Conservation (phyloP, 176 grass and related monocot species). For the Puccinellia tenuiflora region DNA sequence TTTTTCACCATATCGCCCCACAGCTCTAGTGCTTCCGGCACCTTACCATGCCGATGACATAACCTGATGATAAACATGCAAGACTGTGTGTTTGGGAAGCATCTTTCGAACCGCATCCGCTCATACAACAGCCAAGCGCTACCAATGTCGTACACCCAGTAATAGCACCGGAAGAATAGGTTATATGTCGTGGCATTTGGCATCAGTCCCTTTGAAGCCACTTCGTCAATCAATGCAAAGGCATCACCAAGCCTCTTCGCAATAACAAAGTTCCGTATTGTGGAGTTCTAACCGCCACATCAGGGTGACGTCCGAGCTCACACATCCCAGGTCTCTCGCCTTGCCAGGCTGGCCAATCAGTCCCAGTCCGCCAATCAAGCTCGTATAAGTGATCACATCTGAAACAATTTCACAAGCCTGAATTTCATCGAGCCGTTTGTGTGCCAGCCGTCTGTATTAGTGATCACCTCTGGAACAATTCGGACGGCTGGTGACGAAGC, state of each 20-base stretch:
- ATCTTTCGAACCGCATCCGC: conserved; percentile 51
- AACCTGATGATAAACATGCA: conserved; percentile 89
- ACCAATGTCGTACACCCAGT: conserved; percentile 65
- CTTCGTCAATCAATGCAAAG: conserved; percentile 70
- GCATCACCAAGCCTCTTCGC: conserved; percentile 79
- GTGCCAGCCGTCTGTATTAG: too few relatives aligned
- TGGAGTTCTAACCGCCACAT: conserved; percentile 63
- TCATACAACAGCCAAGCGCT: conserved; percentile 56
- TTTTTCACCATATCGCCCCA: conserved; percentile 82
- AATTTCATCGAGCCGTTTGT: conserved; percentile 81
- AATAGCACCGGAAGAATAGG: conserved; percentile 82
- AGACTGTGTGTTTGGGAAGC: conserved; percentile 79
- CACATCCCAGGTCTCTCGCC: conserved; percentile 66
- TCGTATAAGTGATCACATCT: conserved; percentile 74
- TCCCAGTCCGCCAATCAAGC: conserved; percentile 75
- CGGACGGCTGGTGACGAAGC: too few relatives aligned
- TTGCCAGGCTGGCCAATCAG: conserved; percentile 84
- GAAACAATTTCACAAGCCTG: conserved; percentile 50
- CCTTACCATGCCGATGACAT: conserved; percentile 46
- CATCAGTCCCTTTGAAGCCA: conserved; percentile 48
- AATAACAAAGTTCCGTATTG: conserved; percentile 77
- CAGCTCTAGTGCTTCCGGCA: conserved; percentile 51
- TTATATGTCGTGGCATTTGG: conserved; percentile 89
- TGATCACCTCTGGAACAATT: too few relatives aligned
- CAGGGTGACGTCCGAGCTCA: conserved; percentile 67